A percentile compares a stretch with the other conserved stretches of the same genome.
These are phyloP conservation scores for Zopfochytrium polystomum DNA, from an alignment of 371 early-diverging fungal species.

Conservation along the genomic window DNA sequence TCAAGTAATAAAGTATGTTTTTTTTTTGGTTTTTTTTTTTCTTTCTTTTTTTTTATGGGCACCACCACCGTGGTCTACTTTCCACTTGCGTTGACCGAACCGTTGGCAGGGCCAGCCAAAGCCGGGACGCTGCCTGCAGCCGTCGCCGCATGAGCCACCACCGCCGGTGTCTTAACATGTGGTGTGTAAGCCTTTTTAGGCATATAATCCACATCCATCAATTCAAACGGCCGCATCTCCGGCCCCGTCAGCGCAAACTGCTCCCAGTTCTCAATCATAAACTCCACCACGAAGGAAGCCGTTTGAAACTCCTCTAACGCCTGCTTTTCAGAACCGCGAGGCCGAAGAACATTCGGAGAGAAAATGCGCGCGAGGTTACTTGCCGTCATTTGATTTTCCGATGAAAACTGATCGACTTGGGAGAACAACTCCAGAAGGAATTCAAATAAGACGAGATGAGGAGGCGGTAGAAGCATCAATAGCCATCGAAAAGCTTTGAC, in stretches of 20 bases:
- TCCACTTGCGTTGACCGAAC: too few relatives aligned
- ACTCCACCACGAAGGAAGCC: conserved; percentile 35
- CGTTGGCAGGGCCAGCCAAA: too few relatives aligned
- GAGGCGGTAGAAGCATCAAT: conserved; percentile 39
- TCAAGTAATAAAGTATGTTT: too few relatives aligned
- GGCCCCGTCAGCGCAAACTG: conserved; percentile 28
- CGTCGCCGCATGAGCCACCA: too few relatives aligned
- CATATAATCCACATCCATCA: conserved; percentile 29
- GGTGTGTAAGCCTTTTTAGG: conserved; percentile 10
- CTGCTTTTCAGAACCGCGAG: conserved; percentile 36
- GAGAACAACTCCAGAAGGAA: conserved; percentile 38
- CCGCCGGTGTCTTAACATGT: conserved; percentile 14
- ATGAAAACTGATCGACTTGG: conserved; percentile 21
- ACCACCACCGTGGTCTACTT: too few relatives aligned
- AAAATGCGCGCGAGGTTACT: conserved; percentile 41
- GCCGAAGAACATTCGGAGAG: conserved; percentile 38
- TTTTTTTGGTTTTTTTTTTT: too few relatives aligned
- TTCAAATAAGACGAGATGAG: conserved; percentile 37
- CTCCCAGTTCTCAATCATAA: conserved; percentile 33
- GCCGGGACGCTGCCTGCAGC: too few relatives aligned
- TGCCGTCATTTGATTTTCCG: conserved; percentile 41
- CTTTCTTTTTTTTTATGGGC: too few relatives aligned
- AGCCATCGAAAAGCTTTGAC: conserved; percentile 39
- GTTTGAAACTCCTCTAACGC: conserved; percentile 41
- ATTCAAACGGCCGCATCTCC: conserved; percentile 29